Evolutionary conservation across 83 land plant species (phyloP), one percentile per base, ranked within the genome.

Genomic region (Thuja plicata): DNA sequence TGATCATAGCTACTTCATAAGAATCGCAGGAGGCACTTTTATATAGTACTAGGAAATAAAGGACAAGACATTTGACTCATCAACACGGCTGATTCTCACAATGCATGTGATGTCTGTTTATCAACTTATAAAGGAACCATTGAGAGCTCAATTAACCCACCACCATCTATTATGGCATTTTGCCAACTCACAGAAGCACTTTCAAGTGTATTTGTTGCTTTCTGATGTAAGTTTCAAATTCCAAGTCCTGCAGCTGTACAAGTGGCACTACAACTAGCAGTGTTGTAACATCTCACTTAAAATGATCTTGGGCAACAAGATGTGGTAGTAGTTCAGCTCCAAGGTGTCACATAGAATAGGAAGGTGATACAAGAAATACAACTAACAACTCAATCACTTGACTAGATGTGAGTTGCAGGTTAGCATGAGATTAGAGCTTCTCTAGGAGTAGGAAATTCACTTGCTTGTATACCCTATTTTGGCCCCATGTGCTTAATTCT

Each of bases 381-480:
- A 97, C 89, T 54, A 97, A 89, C 46, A 97, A 96, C 87, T 94
- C 94, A 89, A 97, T 91, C 40, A 91, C 93, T 78, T 94, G 97
- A 87, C 91, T 90, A 45, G 96, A 94, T 7, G 94, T 92, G 9
- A 96, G 90, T 50, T 89, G 91, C 79, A 93, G 87, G 57, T 88
- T 90, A 79, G 87, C 82, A 48, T 92, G 90, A 77, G 94, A 86
- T 84, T 95, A 95, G 8, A 95, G 95, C 37, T 97, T 92, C 90
- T 97, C 98, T 82, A 97, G 86, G 86, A 95, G 91, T 82, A 97
- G 86, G 86, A 95, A 92, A 91, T 97, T 38, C 40, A 38, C 40
- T 97, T 34, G 93, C 93, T 88, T 94, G 96, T 90, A 97, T 37
- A 97, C 93, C 90, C 97, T 95, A 43, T 95, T 96, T 90, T 97